Base-by-base conservation (phyloP, 2,329 filamentous ascomycete genomes). In the Penicillium sp. region DNA sequence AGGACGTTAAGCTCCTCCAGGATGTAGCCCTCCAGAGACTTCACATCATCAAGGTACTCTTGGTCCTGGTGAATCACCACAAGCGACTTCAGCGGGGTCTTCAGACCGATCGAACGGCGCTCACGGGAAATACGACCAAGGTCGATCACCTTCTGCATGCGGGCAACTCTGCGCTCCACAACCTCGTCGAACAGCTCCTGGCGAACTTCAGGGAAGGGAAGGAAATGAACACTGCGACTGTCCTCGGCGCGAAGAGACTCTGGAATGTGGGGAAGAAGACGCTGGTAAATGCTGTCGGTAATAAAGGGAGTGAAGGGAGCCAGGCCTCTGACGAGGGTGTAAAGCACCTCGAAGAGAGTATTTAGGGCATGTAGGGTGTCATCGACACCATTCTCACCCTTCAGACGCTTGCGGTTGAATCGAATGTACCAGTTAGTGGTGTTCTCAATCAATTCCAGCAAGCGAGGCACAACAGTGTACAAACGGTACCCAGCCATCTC, bases 381-480 rank as follows among this genome's bases (percentile, higher is more conserved):
- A 14, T 93, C 84, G 24, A 91, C 76, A 19, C 92, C 91, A 63
- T 91, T 87, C 71, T 96, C 92, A 44, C 93, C 93, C 85, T 96
- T 97, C 64, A 96, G 82, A 53, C 93, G 86, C 74, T 90, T 90
- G 53, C 93, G 85, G 80, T 97, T 97, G 80, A 96, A 96, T 59
- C 92, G 86, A 73, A 97, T 97, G 77, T 97, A 97, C 93, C 93
- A 97, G 77, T 98, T 98, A n/a, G 93, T 97, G 4, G 90, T 92
- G 76, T 96, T 92, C 69, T 97, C 93, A 63, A 97, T 96, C 68
- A 96, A 84, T 56, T 84, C 84, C 19, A 96, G 83, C 58, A 98
- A 79, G 61, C 90, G 84, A 8, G 93, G 93, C 45, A 96, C 92
- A 45, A 98, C 93, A 1, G 93, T 98, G 76, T 97, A 98, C 35